phyloP scores from a whole-genome alignment of 2,329 filamentous ascomycete genomes.

The Helotiales sp. region DNA sequence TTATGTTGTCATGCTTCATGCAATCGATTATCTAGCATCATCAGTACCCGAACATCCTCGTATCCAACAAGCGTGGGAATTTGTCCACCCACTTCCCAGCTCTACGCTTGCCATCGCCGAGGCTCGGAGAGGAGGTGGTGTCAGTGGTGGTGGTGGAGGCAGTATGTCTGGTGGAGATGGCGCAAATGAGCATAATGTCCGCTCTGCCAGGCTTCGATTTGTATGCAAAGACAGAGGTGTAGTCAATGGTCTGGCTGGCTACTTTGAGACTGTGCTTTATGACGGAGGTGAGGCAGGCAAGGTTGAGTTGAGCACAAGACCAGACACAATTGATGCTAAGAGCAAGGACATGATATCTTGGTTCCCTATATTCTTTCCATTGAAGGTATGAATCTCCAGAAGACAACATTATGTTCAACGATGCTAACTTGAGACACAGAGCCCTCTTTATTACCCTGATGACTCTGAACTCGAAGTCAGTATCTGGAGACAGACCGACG shows the following conservation, averaged over 20 bases:
- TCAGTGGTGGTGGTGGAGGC: slow-evolving; percentile 66
- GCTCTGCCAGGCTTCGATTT: slow-evolving; percentile 78
- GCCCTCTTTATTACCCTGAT: slow-evolving; percentile 81
- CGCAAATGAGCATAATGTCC: slow-evolving; percentile 86
- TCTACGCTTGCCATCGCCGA: slow-evolving; percentile 55
- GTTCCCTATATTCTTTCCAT: slow-evolving; percentile 98
- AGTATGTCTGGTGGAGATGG: slow-evolving; percentile 75
- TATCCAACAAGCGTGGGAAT: slow-evolving; percentile 81
- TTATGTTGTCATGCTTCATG: slow-evolving; percentile 91
- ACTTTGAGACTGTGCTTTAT: slow-evolving; percentile 97
- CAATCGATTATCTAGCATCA: slow-evolving; percentile 81
- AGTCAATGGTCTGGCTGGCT: slow-evolving; percentile 88
- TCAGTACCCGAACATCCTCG: slow-evolving; percentile 54
- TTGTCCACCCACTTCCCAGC: slow-evolving; percentile 70
- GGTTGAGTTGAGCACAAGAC: slow-evolving; percentile 89
- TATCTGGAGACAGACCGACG: slow-evolving; percentile 96
- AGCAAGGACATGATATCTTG: slow-evolving; percentile 98
- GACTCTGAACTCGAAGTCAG: slow-evolving; percentile 83
- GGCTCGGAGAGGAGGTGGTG: slow-evolving; percentile 61
- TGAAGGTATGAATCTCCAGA: slow-evolving; percentile 68
- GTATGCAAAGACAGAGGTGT: slow-evolving; percentile 76
- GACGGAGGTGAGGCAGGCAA: slow-evolving; percentile 50
- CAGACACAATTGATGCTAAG: slow-evolving; percentile 87
- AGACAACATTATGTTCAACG: background rate
- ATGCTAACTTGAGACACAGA: slow-evolving; percentile 49